Evolutionary conservation across 345 rosid genomes (phyloP).

Genomic region (Cardamine chenopodiifolia): DNA sequence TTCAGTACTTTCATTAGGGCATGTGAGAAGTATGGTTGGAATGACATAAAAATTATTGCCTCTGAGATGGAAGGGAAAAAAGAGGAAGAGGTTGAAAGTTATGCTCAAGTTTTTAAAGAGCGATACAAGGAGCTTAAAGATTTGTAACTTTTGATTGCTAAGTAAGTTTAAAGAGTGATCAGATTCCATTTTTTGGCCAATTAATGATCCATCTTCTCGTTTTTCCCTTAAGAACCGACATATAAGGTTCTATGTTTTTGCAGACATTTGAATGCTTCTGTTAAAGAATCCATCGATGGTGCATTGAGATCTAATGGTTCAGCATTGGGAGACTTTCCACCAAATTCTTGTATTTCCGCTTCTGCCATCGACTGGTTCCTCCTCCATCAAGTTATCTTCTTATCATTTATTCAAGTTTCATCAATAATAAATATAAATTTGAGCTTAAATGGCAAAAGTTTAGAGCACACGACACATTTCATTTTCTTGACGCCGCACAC

Average conservation of each 20-base stretch:
- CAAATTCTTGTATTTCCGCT: constrained; percentile 58
- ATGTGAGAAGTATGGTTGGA: constrained; percentile 96
- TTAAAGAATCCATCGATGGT: constrained; percentile 50
- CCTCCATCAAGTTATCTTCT: constrained; percentile 78
- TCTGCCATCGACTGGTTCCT: constrained; percentile 87
- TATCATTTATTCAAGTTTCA: not conserved
- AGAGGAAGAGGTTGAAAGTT: constrained; percentile 90
- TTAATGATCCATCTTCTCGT: constrained; percentile 5
- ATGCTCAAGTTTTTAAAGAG: constrained; percentile 83
- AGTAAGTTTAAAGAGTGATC: constrained; percentile 11
- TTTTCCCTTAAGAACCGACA: constrained; percentile 18
- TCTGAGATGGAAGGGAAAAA: constrained; percentile 97
- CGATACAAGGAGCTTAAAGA: constrained; percentile 88
- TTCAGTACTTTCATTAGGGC: constrained; percentile 88
- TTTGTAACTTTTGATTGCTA: constrained; percentile 32
- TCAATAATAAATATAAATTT: not conserved
- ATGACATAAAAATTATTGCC: constrained; percentile 77
- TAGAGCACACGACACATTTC: not conserved
- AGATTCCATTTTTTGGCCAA: not conserved
- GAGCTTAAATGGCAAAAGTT: not conserved
- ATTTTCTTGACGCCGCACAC: not conserved
- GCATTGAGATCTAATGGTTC: constrained; percentile 67
- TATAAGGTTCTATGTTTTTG: constrained; percentile 28
- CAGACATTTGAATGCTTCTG: too few species aligned
- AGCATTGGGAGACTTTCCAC: constrained; percentile 59